Conservation (phyloP, 2,329 filamentous ascomycete genomes). For the Ilyonectria mors-panacis region DNA sequence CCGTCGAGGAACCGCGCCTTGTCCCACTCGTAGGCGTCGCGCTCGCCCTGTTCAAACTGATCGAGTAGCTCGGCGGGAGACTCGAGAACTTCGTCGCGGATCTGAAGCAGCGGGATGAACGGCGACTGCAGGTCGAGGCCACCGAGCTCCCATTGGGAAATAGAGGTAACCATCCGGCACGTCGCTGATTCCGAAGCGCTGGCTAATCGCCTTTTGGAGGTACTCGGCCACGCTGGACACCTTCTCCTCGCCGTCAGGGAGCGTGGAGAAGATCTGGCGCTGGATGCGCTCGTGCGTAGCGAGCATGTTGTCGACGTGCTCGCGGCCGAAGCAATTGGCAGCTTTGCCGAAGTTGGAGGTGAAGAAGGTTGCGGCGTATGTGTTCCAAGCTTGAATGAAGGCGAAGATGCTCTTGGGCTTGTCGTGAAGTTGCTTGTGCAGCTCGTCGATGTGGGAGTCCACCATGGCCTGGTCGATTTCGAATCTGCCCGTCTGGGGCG, state of each 20-base stretch:
- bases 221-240: constrained; percentile 66
- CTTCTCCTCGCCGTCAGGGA: constrained; percentile 39
- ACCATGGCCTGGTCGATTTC: constrained; percentile 73
- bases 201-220: constrained; percentile 65
- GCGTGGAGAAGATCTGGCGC: constrained; percentile 60
- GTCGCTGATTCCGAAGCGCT: constrained; percentile 64
- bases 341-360: constrained; percentile 66
- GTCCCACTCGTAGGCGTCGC: constrained; percentile 52
- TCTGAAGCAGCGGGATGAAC: constrained; percentile 59
- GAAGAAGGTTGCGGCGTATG: constrained; percentile 67
- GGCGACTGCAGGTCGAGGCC: constrained; percentile 64
- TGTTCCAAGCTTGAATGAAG: constrained; percentile 66
- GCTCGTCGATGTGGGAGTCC: constrained; percentile 71
- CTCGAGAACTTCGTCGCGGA: constrained; percentile 52
- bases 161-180: constrained; percentile 64
- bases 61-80: constrained; percentile 51
- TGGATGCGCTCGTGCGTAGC: constrained; percentile 65
- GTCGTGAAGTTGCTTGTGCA: constrained; percentile 68
- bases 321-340: constrained; percentile 66
- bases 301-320: constrained; percentile 68
- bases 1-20: constrained; percentile 54
- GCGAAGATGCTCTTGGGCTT: constrained; percentile 66
- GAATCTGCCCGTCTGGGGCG: constrained; percentile 67
- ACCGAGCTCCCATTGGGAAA: constrained; percentile 61
- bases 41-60: constrained; percentile 53